Evolutionary conservation across 139 green algal species (phyloP), one percentile per base, ranked within the genome.

Genomic region (Chlamydomonas sp.): DNA sequence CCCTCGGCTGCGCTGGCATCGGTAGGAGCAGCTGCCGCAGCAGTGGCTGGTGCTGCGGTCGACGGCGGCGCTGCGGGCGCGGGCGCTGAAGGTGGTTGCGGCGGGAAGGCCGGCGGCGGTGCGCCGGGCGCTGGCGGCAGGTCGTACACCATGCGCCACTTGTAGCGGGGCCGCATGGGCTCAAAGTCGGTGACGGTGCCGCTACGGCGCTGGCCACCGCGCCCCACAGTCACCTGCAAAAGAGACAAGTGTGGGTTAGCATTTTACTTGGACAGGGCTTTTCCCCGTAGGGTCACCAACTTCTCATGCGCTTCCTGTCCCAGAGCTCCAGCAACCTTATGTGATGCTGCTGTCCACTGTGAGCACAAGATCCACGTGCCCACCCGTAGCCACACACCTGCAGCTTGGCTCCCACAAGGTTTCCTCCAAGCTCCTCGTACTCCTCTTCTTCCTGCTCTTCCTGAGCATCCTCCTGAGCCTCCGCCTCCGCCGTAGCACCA

Each of bases 71-170:
- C 18, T 2, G 68, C 16, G 31, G 31, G 31, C 31, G 31, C 31
- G 31, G 80, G 80, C 59, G 80, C 9, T 16, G 20, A 7, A 59
- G 17, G n/a, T n/a, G 59, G 59, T 20, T 1, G 20, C 18, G 17
- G 17, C 10, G 0, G 9, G 20, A 2, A 63, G 2, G 3, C 63
- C 63, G 6, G 3, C n/a, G 63, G 20, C 78, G 63, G n/a, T 9
- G 63, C 49, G n/a, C n/a, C 7, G 6, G 62, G 20, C 18, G 62
- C 7, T 9, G 68, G 8, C 77, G 31, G 59, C 61, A 5, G 1
- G 73, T 87, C 83, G 83, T 87, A 87, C 73, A 87, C 83, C 72
- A 87, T 16, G 2, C 83, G 83, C 83, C 83, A 87, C 73, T 87
- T 87, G 83, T 87, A 87, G 14, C 83, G 83, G 8, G 83, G 83